These are phyloP conservation scores for Boletus eberwhitei DNA, from an alignment of 768 basidiomycete genomes.

Conservation along the genomic window DNA sequence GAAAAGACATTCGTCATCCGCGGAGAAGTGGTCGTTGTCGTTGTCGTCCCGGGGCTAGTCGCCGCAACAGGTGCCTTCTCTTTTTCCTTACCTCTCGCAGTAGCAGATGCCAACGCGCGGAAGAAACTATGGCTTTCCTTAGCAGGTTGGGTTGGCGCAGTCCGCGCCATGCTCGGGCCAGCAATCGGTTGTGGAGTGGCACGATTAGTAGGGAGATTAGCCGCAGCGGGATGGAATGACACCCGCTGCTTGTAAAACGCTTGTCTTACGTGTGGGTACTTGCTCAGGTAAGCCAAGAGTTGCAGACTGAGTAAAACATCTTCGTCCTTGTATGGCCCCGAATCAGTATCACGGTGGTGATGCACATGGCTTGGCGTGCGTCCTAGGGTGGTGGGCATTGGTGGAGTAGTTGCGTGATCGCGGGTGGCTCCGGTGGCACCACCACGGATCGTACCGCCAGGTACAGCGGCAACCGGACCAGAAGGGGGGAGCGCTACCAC, in stretches of 20 bases:
- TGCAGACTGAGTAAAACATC: slow-evolving; percentile 90
- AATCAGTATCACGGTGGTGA: slow-evolving; percentile 39
- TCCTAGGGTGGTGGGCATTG: slow-evolving; percentile 16
- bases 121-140: slow-evolving; percentile 44
- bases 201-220: slow-evolving; percentile 36
- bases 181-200: slow-evolving; percentile 23
- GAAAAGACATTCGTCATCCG: slow-evolving; percentile 92
- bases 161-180: slow-evolving; percentile 25
- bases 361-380: slow-evolving; percentile 34
- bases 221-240: slow-evolving; percentile 79
- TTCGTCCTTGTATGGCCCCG: slow-evolving; percentile 87
- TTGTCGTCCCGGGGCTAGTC: slow-evolving; percentile 18
- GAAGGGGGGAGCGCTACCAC: slow-evolving; percentile 50
- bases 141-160: slow-evolving; percentile 11
- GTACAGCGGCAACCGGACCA: slow-evolving; percentile 8
- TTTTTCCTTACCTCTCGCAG: slow-evolving; percentile 49
- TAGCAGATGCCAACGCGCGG: slow-evolving; percentile 41
- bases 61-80: slow-evolving; percentile 28
- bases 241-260: slow-evolving; percentile 87
- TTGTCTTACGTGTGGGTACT: slow-evolving; percentile 95
- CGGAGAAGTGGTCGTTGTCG: neutral
- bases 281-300: slow-evolving; percentile 92
- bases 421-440: slow-evolving; percentile 12
- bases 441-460: slow-evolving; percentile 15
- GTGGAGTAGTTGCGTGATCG: slow-evolving; percentile 13